These are phyloP conservation scores for Trichoderma polysporum DNA, from an alignment of 2,329 filamentous ascomycete species.

Conservation along the genomic window DNA sequence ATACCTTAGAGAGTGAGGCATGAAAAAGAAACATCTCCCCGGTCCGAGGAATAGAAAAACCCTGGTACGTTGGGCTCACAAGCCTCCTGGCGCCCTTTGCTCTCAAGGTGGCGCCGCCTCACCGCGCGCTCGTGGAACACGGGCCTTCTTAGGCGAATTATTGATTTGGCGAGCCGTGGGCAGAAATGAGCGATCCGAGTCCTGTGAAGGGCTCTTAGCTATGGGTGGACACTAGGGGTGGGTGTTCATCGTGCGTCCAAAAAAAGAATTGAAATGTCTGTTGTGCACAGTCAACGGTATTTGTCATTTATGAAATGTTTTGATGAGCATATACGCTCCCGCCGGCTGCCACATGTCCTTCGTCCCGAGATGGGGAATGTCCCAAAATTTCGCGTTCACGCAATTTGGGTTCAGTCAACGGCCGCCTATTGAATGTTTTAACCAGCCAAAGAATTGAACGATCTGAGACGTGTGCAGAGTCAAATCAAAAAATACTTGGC, in stretches of 20 bases:
- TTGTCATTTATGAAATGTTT: not conserved
- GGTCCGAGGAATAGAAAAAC: not conserved
- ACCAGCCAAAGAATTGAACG: not conserved
- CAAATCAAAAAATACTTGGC: not conserved
- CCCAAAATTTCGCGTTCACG: not conserved
- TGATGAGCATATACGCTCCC: not conserved
- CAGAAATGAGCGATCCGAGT: not conserved
- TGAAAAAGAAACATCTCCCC: not conserved
- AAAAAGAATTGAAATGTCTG: not conserved
- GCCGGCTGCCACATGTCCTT: not conserved
- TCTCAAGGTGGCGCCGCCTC: constrained; percentile 15
- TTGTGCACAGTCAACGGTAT: not conserved
- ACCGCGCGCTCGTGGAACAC: constrained; percentile 16
- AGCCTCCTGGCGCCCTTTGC: not conserved
- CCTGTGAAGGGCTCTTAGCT: not conserved
- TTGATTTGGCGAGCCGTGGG: not conserved
- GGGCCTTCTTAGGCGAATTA: not conserved
- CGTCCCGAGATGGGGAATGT: not conserved
- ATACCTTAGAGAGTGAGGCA: not conserved
- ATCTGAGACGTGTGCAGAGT: constrained; percentile 1
- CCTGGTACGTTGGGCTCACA: constrained; percentile 5
- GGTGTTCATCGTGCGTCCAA: not conserved
- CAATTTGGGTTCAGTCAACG: not conserved
- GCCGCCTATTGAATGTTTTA: not conserved
- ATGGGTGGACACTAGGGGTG: not conserved